Conservation (phyloP, 805 yeast species). For the Candida caryicola region DNA sequence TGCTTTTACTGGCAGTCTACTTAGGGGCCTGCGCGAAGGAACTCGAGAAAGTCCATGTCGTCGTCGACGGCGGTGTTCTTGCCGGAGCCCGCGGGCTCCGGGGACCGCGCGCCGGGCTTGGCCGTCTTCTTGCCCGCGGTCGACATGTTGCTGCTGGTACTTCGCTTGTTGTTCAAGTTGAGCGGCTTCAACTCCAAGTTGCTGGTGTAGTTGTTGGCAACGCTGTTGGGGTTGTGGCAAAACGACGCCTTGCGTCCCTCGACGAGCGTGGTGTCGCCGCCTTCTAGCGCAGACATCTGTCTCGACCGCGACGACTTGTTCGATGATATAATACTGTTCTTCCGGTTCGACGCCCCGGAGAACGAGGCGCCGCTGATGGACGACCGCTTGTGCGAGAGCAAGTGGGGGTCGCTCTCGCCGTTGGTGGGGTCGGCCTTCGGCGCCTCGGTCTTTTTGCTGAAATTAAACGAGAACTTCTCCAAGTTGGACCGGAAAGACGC, state of each 20-base stretch:
- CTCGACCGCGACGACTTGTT: constrained; percentile 14
- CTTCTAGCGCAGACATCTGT: constrained; percentile 18
- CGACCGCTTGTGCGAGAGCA: constrained; percentile 1
- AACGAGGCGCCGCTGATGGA: constrained; percentile 5
- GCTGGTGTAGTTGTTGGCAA: not conserved
- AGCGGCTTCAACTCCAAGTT: constrained; percentile 10
- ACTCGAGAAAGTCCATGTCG: constrained; percentile 48
- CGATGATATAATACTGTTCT: constrained; percentile 10
- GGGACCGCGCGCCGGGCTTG: constrained; percentile 1
- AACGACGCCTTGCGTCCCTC: constrained; percentile 14
- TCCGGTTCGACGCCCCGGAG: constrained; percentile 3
- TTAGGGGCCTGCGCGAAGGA: constrained; percentile 42
- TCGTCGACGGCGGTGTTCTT: constrained; percentile 19
- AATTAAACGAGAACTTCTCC: constrained; percentile 29
- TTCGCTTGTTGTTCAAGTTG: constrained; percentile 5
- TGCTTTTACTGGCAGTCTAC: no score
- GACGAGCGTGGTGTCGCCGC: constrained; percentile 13
- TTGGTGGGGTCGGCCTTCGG: not conserved
- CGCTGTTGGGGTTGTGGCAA: constrained; percentile 1
- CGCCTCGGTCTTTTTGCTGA: constrained; percentile 7
- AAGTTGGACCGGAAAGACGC: constrained; percentile 28
- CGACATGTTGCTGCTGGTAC: not conserved
- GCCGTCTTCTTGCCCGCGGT: not conserved
- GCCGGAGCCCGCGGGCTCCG: not conserved
- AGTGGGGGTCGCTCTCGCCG: not conserved